Evolutionary conservation across 2,329 filamentous ascomycete species (phyloP), one percentile per base, ranked within the genome.

Genomic region (Hypoxylon sp.): DNA sequence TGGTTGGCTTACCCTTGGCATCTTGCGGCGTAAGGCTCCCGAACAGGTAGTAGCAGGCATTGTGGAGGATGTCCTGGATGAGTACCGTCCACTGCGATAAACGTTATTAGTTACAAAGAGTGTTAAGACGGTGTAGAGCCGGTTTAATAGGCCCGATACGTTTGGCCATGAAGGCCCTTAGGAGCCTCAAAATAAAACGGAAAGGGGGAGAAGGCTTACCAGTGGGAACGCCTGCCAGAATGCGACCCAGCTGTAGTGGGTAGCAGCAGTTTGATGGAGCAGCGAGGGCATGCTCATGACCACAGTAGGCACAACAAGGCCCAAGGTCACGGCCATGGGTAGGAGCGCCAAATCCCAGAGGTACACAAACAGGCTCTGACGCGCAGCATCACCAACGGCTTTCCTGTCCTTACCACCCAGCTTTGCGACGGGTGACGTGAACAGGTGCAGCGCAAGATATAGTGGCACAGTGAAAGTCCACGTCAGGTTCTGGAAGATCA

Each of bases 271-370:
- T 54, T 76, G 75, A 33, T 46, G 25, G 42, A 77, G 63, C 8
- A 76, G 58, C 30, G 50, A 57, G 7, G 76, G 76, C 58, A 76
- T 56, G 61, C 71, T 72, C 76, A 78, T 78, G 62, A 76, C 63
- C 20, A 78, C 61, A 42, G 68, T 69, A 27, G 77, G 76, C 1
- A 74, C 70, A 54, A 77, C 63, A 58, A 75, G 73, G 4, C 72
- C 58, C 11, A 78, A 50, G 5, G 73, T 76, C 0, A 79, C 72
- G 17, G 76, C 61, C 60, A 75, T 63, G 27, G 77, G 77, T 5
- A 79, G 55, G 14, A 77, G 65, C 8, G 75, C 73, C 40, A 79
- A 63, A 65, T 79, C 77, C 76, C 76, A 77, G 42, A 76, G 74
- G 27, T 76, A 71, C 7, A 75, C 75, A 65, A 77, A 74, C 13